Base-by-base conservation (phyloP, 2,329 filamentous ascomycete species). In the Diaporthe helianthi region DNA sequence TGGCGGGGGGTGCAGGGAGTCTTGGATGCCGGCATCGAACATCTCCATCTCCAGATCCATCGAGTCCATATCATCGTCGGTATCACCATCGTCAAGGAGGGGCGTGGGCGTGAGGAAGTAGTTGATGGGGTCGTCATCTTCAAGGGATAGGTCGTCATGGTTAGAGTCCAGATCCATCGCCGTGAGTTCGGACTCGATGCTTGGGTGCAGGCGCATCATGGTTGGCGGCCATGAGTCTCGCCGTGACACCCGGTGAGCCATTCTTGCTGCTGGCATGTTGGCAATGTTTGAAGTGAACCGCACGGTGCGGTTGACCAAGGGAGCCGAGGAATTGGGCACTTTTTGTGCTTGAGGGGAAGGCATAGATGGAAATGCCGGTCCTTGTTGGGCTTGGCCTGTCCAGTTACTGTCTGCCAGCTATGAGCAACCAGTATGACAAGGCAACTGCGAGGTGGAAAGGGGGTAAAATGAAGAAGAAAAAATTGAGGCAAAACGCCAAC, bases 21-120 rank as follows among this genome's bases (percentile, higher is more conserved):
- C 82, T 74, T 88, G 85, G 75, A 89, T 89, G 67, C 86, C 86
- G 46, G 86, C 86, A 74, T 88, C 86, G 73, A 87, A 84, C 71
- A 83, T 82, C 72, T 86, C 84, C 78, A 85, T 79, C 3, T 67
- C 68, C 76, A 84, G 81, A 72, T 79, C 79, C 53, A 80, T 77
- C 22, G 75, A 76, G 22, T 76, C 74, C 24, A 72, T 77, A 69
- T 79, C 79, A 17, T 79, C 76, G n/a, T 76, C 74, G 19, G 73
- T 77, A 69, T 79, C 80, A 15, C 80, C 76, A 26, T 82, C 80
- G 24, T 84, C 81, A 13, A 81, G 74, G 13, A 79, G 78, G 0
- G 83, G 80, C 0, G 82, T 79, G 1, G 86, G 84, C 1, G 85
- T 87, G 51, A 88, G 81, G 72, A 88, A 89, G 75, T 86, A 87